These are phyloP conservation scores for Botrytis deweyae DNA, from an alignment of 2,329 filamentous ascomycete genomes.

Conservation along the genomic window DNA sequence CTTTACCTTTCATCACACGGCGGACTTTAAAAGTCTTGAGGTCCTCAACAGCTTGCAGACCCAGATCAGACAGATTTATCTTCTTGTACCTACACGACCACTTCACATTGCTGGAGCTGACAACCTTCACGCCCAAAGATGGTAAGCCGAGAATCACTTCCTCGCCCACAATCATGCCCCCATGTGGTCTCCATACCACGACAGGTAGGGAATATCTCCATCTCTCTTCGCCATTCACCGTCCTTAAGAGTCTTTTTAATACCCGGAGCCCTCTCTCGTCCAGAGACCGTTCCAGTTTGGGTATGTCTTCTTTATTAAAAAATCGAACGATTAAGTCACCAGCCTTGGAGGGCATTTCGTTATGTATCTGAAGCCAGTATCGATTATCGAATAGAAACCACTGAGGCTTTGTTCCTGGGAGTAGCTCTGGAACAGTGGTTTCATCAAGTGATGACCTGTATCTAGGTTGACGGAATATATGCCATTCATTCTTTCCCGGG, in stretches of 20 bases:
- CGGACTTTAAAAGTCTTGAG: not conserved
- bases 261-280: not conserved
- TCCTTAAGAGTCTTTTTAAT: not conserved
- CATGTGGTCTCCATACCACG: slow-evolving; percentile 13
- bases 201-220: slow-evolving; percentile 9
- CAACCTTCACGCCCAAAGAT: slow-evolving; percentile 5
- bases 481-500: slow-evolving; percentile 22
- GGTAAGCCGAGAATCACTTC: slow-evolving; percentile 11
- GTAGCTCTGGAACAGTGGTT: slow-evolving; percentile 36
- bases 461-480: slow-evolving; percentile 32
- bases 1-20: slow-evolving; percentile 2
- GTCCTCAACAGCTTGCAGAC: not conserved
- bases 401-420: not conserved
- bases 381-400: slow-evolving; percentile 5
- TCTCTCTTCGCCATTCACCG: not conserved
- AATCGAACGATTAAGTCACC: not conserved
- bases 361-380: slow-evolving; percentile 10
- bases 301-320: not conserved
- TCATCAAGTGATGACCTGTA: slow-evolving; percentile 24
- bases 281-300: not conserved
- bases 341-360: not conserved
- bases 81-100: slow-evolving; percentile 17
- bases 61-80: slow-evolving; percentile 1
- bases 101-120: not conserved
- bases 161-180: not conserved